Evolutionary conservation across 2,329 filamentous ascomycete species (phyloP), one percentile per base, ranked within the genome.

Genomic region (Paraconiothyrium sp.): DNA sequence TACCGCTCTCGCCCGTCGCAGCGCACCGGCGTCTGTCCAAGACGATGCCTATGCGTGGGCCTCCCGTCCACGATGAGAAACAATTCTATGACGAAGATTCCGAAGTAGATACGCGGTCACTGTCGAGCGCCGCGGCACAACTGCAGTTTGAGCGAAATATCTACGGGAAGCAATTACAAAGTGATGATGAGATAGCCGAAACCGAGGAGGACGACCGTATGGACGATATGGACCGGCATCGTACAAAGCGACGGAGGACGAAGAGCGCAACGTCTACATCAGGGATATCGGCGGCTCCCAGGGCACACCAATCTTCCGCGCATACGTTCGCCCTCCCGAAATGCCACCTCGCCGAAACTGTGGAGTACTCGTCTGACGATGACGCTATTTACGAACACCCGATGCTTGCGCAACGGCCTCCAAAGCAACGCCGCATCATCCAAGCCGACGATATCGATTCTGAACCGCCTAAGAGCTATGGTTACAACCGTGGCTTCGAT

Each of bases 1-100:
- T 77, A 10, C 63, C 72, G 3, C 52, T 66, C 9, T 70, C 71
- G 0, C 68, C 67, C 20, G 44, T 70, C n/a, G 57, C 57, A 4
- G 27, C 59, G 1, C 49, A 59, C 41, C 59, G 59, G 13, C 60
- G 47, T 9, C 37, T 62, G 16, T 59, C 59, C 8, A 61, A 34
- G 16, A 43, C 54, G 9, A 32, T 58, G 7, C 20, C 60, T 3
- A 54, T 20, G 8, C 68, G 50, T 5, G 64, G 63, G 27, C 51
- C 60, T 2, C 54, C 60, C 10, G 62, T 61, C 7, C 34, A 60
- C 6, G 60, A 65, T 16, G 51, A 65, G 22, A 41, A 44, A 8
- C n/a, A 11, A 9, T 20, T n/a, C 5, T 20, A 54, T 22, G 24
- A 54, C 30, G 22, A 54, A 2, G 41, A 52, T 30, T 20, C 14